Conservation (phyloP, 192 early-diverging fungal genomes). For the Mortierella antarctica region DNA sequence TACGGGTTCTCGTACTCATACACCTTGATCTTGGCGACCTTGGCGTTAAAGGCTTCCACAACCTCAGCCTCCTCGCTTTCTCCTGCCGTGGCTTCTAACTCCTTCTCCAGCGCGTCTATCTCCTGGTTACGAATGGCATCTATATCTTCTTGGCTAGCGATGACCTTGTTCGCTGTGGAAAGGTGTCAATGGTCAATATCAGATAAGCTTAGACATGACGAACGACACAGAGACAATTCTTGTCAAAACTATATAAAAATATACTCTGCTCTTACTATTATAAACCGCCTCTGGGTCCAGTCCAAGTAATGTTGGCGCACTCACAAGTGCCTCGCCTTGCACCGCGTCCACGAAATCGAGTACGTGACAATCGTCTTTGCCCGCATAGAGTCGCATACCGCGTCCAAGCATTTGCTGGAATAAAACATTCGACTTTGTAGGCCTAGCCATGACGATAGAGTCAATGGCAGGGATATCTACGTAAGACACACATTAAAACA, state of each 20-base stretch:
- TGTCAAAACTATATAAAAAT: neutral
- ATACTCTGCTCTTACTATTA: conserved; percentile 44
- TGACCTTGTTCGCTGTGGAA: neutral
- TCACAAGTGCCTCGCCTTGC: conserved; percentile 62
- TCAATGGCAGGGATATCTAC: conserved; percentile 90
- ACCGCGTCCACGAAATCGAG: conserved; percentile 91
- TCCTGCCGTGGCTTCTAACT: neutral
- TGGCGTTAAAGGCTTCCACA: conserved; percentile 11
- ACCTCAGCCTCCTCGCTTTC: conserved; percentile 17
- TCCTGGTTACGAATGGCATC: conserved; percentile 26
- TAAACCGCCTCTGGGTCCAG: conserved; percentile 68
- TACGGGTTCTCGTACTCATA: conserved; percentile 64
- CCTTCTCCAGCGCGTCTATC: conserved; percentile 32
- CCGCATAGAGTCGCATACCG: conserved; percentile 75
- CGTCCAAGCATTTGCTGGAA: conserved; percentile 98
- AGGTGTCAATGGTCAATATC: neutral
- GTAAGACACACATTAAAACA: neutral
- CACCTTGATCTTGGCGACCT: conserved; percentile 50
- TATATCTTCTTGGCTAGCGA: conserved; percentile 13
- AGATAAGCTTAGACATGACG: neutral
- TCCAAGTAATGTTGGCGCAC: conserved; percentile 85
- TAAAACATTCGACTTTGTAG: conserved; percentile 84
- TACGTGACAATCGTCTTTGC: conserved; percentile 83
- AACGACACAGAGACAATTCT: neutral
- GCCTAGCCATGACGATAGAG: conserved; percentile 87